Conservation (phyloP, 1,284 basidiomycete genomes). For the Cystobasidium pallidum region DNA sequence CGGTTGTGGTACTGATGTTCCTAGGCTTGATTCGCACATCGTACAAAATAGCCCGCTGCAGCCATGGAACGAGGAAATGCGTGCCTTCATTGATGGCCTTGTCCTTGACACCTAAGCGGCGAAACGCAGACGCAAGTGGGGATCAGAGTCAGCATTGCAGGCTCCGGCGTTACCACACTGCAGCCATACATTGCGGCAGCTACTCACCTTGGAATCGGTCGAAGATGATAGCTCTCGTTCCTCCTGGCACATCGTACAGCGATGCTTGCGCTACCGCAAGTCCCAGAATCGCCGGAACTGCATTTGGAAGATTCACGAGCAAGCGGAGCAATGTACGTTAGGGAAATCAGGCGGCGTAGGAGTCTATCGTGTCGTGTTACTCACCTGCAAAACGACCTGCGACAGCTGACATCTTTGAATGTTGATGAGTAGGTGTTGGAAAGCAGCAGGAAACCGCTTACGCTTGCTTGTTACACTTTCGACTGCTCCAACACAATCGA, state of each 20-base stretch:
- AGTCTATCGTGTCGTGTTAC: background rate
- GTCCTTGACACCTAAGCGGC: constrained; percentile 42
- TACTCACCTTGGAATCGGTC: constrained; percentile 34
- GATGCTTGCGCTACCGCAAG: constrained; percentile 56
- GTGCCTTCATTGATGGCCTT: constrained; percentile 92
- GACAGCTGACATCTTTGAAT: constrained; percentile 20
- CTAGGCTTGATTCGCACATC: constrained; percentile 97
- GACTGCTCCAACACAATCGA: no score
- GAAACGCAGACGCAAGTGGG: constrained; percentile 1
- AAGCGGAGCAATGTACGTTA: no score
- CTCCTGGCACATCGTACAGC: constrained; percentile 57
- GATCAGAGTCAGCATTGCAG: constrained; percentile 1
- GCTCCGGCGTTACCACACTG: no score
- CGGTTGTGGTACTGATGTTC: constrained; percentile 97
- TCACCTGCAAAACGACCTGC: constrained; percentile 29
- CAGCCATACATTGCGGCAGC: background rate
- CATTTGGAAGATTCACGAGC: background rate
- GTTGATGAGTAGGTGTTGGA: constrained; percentile 4
- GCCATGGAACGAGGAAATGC: constrained; percentile 93
- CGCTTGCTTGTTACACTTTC: background rate
- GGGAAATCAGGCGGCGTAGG: no score
- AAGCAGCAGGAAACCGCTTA: constrained; percentile 8
- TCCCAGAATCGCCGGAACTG: constrained; percentile 56
- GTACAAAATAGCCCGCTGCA: constrained; percentile 82
- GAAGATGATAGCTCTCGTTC: constrained; percentile 42